Evolutionary conservation across 163 green algal genomes (phyloP).

Genomic region (Chlamydomonas reinhardtii): DNA sequence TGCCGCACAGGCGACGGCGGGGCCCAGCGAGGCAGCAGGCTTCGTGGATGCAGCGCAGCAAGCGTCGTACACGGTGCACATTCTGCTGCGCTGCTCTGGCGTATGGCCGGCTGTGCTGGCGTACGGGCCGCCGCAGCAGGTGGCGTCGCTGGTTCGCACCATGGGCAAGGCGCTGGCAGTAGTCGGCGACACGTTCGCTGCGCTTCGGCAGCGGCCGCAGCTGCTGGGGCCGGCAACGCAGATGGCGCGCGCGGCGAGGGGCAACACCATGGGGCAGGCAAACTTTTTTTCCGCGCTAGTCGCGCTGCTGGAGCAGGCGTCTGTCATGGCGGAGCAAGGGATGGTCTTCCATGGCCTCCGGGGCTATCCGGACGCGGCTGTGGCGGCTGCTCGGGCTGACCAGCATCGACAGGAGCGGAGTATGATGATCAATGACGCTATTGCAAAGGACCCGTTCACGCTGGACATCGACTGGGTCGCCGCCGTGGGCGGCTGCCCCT

Average conservation of each 20-base stretch:
- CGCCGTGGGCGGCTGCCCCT: neutral
- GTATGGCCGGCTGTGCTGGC: slow-evolving; percentile 23
- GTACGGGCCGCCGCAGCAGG: neutral
- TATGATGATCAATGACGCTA: neutral
- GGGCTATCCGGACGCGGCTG: neutral
- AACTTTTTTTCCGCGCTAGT: neutral
- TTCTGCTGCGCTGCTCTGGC: neutral
- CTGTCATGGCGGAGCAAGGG: neutral
- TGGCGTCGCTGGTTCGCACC: slow-evolving; percentile 17
- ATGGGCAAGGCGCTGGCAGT: slow-evolving; percentile 1
- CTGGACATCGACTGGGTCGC: neutral
- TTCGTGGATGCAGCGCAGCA: too few relatives aligned
- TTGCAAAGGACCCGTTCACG: neutral
- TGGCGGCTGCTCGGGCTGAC: neutral
- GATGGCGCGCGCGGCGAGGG: too few relatives aligned
- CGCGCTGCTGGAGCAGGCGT: slow-evolving; percentile 7
- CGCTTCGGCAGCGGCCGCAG: neutral
- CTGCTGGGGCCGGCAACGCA: neutral
- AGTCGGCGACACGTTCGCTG: neutral
- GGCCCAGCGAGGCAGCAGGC: too few relatives aligned
- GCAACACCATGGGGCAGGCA: neutral
- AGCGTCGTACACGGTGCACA: neutral
- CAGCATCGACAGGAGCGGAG: too few relatives aligned
- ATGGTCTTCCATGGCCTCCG: neutral
- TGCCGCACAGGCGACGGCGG: too few relatives aligned